Evolutionary conservation across 2,329 filamentous ascomycete species (phyloP), one percentile per base, ranked within the genome.

Genomic region (Fusarium decemcellulare): DNA sequence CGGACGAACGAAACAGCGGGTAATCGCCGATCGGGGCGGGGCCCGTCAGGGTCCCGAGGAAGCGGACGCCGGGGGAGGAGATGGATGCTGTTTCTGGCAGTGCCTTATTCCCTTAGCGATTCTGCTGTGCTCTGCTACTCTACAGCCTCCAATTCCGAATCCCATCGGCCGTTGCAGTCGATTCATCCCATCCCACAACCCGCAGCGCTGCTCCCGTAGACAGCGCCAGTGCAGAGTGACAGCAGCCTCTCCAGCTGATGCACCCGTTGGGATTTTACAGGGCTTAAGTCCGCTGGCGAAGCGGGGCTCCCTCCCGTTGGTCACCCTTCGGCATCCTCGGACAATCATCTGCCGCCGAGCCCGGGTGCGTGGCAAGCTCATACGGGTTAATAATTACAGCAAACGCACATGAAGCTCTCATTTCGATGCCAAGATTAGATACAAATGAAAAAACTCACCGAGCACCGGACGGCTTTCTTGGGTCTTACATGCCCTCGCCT

Each of bases 1-100:
- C 69, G 69, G 66, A 70, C 42, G 62, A 15, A 70, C 42, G 62
- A 15, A 63, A 46, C 56, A 46, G 58, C 51, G 70, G 65, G 51
- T 65, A 66, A 72, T 73, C 67, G 68, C 66, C 71, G 71, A 73
- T 67, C 46, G n/a, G 44, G 52, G 68, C 70, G 65, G 68, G 46
- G 55, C 69, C 27, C 30, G 52, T 39, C 27, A 59, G 42, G 40
- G 59, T 60, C 58, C 70, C 63, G 60, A 73, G 43, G 70, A 63
- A 34, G 32, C 52, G 12, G 32, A 16, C 15, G 8, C 42, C 40
- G 40, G 56, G 34, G 48, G 30, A 23, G 12, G 30, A 6, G 12
- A n/a, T 23, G 39, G 34, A 37, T 44, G 43, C 39, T 34, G 15
- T 54, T 15, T 54, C 23, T 34, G 51, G 30, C 15, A 34, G 40